phyloP scores from a whole-genome alignment of 495 filamentous ascomycete genomes.

The Lasiosphaeria miniovina region DNA sequence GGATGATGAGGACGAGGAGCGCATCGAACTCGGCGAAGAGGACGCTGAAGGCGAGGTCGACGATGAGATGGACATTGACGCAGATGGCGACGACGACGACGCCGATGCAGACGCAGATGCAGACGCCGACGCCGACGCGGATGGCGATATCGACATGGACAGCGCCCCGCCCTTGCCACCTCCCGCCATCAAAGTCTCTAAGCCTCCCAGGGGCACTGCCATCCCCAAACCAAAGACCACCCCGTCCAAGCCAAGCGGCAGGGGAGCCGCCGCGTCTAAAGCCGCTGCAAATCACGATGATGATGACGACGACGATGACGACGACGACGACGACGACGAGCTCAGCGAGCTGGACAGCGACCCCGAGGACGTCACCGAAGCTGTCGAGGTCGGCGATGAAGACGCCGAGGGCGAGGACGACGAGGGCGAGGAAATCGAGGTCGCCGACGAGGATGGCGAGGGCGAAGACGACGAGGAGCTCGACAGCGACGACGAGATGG shows the following conservation, averaged over 20 bases:
- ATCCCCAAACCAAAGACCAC: conserved; percentile 14
- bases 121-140: conserved; percentile 39
- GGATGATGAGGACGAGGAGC: conserved; percentile 33
- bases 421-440: conserved; percentile 54
- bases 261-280: conserved; percentile 20
- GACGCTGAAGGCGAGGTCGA: conserved; percentile 44
- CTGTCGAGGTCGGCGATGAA: conserved; percentile 44
- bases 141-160: conserved; percentile 49
- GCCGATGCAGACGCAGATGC: conserved; percentile 35
- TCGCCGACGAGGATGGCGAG: conserved; percentile 49
- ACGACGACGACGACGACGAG: conserved; percentile 48
- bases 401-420: conserved; percentile 53
- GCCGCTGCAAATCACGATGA: conserved; percentile 36
- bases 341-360: conserved; percentile 49
- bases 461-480: conserved; percentile 63
- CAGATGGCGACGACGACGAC: conserved; percentile 47
- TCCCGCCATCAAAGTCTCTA: conserved; percentile 45
- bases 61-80: conserved; percentile 48
- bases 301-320: conserved; percentile 44
- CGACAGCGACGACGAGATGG: conserved; percentile 59
- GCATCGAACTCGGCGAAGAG: conserved; percentile 29
- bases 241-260: conserved; percentile 6
- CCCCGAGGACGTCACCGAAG: conserved; percentile 48
- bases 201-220: conserved; percentile 25
- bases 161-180: conserved; percentile 27